These are phyloP conservation scores for Leptographium procerum DNA, from an alignment of 2,329 filamentous ascomycete species.

Conservation along the genomic window DNA sequence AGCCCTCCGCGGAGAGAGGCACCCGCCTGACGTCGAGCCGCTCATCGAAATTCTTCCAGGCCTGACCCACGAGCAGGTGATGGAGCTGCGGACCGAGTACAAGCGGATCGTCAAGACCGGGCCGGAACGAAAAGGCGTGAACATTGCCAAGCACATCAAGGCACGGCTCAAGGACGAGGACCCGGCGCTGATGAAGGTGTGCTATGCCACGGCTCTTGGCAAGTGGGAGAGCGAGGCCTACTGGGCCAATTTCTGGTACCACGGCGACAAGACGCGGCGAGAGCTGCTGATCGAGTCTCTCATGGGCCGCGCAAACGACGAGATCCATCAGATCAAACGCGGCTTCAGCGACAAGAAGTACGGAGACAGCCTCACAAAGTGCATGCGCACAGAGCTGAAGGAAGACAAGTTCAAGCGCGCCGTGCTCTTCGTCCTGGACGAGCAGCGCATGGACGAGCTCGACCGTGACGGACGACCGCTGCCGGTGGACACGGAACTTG, in stretches of 20 bases:
- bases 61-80: constrained; percentile 76
- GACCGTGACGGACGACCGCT: constrained; percentile 51
- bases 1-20: constrained; percentile 56
- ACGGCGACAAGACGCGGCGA: constrained; percentile 69
- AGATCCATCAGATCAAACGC: constrained; percentile 77
- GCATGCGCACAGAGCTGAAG: constrained; percentile 86
- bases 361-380: constrained; percentile 63
- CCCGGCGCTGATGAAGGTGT: constrained; percentile 75
- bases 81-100: constrained; percentile 79
- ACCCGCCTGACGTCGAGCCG: constrained; percentile 53
- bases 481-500: constrained; percentile 44
- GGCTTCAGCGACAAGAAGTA: constrained; percentile 90
- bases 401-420: constrained; percentile 94
- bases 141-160: constrained; percentile 77
- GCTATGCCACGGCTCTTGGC: constrained; percentile 81
- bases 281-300: constrained; percentile 88
- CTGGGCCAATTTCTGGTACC: constrained; percentile 98
- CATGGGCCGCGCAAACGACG: constrained; percentile 81
- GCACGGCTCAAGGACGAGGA: constrained; percentile 61
- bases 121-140: constrained; percentile 61
- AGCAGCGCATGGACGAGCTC: constrained; percentile 69
- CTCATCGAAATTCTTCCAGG: constrained; percentile 76
- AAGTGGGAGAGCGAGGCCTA: constrained; percentile 89
- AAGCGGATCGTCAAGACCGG: constrained; percentile 80
- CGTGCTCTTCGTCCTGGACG: constrained; percentile 73